Base-by-base conservation (phyloP, 2,329 filamentous ascomycete species). In the Myriosclerotinia scirpicola region DNA sequence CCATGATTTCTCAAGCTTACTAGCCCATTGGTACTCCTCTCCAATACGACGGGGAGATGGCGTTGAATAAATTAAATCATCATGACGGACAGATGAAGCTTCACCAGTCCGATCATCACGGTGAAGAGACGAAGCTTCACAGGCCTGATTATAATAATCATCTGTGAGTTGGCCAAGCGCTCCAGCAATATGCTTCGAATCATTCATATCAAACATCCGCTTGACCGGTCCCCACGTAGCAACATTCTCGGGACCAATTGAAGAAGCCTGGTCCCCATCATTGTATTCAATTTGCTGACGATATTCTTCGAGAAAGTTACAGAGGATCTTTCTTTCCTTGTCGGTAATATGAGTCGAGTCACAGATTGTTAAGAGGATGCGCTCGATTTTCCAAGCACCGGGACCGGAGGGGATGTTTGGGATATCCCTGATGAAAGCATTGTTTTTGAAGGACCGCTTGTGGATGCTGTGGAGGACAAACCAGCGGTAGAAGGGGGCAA, bases 401-500 rank as follows among this genome's bases (percentile, higher is more conserved):
- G 15, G 5, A 1, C 63, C 63, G 12, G n/a, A 8, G 36, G 26
- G 34, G 3, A 53, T 34, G 54, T 44, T 60, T 8, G 63, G 63
- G 15, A 65, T 65, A 9, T 15, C 14, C 5, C 6, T 1, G 20
- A 14, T 20, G 9, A 65, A 59, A 17, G 30, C 12, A 3, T 54
- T 46, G 20, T 65, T 20, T 12, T 65, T 65, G 17, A 65, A 60
- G 15, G 20, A 12, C 20, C 63, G 63, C 26, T 65, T 65, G 17
- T 65, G 63, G 55, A 65, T 65, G 36, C 48, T 38, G 34, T 65
- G 55, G 34, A 65, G 63, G 14, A 65, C 48, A 12, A 60, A 65
- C 63, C 63, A 65, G 34, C 63, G 63, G 54, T 65, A 65, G 12
- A 65, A 65, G 5, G 34, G 38, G 9, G 48, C 36, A 17, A 59